Conservation (phyloP, 1,284 basidiomycete species). For the Tremellales sp. region DNA sequence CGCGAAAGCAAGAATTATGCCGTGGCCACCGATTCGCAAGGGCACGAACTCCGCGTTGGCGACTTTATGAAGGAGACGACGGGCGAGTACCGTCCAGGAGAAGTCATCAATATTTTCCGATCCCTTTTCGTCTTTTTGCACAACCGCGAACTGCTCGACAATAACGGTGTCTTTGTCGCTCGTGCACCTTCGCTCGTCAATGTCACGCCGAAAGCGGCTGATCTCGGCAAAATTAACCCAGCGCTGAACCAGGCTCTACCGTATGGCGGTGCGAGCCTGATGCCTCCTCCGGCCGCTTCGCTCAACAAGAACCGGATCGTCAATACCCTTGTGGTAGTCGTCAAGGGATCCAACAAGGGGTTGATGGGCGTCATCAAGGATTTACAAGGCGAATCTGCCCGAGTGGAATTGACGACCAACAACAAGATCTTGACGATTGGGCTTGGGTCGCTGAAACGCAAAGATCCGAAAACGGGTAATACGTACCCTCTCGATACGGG, state of each 20-base stretch:
- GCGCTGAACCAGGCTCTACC: slow-evolving; percentile 54
- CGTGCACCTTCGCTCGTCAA: slow-evolving; percentile 71
- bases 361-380: slow-evolving; percentile 92
- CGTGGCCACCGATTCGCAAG: slow-evolving; percentile 85
- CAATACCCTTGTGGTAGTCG: slow-evolving; percentile 72
- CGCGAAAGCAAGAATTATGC: slow-evolving; percentile 71
- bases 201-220: slow-evolving; percentile 72
- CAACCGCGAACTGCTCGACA: slow-evolving; percentile 84
- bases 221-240: slow-evolving; percentile 97
- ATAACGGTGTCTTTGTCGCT: slow-evolving; percentile 85
- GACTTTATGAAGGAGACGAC: slow-evolving; percentile 94
- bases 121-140: slow-evolving; percentile 92
- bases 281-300: slow-evolving; percentile 61
- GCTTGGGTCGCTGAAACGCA: slow-evolving; percentile 70
- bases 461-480: slow-evolving; percentile 56
- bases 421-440: slow-evolving; percentile 87
- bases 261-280: slow-evolving; percentile 50
- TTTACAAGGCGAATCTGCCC: slow-evolving; percentile 78
- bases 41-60: slow-evolving; percentile 64
- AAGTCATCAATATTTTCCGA: slow-evolving; percentile 91
- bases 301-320: slow-evolving; percentile 72
- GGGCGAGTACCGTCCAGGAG: slow-evolving; percentile 84
- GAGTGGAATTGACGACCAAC: slow-evolving; percentile 87
- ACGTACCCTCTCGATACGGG: slow-evolving; percentile 40
- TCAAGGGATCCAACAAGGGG: slow-evolving; percentile 87